These are phyloP conservation scores for Paxillus ammoniavirescens DNA, from an alignment of 768 basidiomycete genomes.

Conservation along the genomic window DNA sequence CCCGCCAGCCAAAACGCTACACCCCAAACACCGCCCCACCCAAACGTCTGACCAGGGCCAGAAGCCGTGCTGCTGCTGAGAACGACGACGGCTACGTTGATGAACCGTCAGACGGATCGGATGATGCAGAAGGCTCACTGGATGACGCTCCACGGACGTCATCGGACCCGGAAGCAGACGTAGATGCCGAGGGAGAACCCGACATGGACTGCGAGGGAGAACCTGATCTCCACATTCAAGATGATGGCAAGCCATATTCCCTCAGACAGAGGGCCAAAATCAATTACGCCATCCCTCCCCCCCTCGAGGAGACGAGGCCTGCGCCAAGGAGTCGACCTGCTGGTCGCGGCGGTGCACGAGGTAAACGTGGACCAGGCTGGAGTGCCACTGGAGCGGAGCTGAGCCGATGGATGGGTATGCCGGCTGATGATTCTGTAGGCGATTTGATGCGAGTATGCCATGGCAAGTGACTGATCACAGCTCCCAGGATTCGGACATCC, in stretches of 20 bases:
- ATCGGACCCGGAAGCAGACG: slow-evolving; percentile 35
- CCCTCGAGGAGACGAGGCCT: slow-evolving; percentile 64
- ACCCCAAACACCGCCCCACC: not conserved
- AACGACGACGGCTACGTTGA: slow-evolving; percentile 54
- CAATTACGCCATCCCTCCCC: slow-evolving; percentile 82
- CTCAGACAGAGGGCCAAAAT: slow-evolving; percentile 62
- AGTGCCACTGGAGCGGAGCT: slow-evolving; percentile 78
- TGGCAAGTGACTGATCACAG: not conserved
- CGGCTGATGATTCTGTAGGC: slow-evolving; percentile 65
- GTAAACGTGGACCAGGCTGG: slow-evolving; percentile 63
- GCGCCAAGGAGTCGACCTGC: slow-evolving; percentile 39
- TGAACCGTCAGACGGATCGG: slow-evolving; percentile 47
- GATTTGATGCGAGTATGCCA: not conserved
- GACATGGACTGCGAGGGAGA: slow-evolving; percentile 40
- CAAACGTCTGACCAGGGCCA: slow-evolving; percentile 25
- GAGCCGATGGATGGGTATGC: slow-evolving; percentile 74
- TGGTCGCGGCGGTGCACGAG: slow-evolving; percentile 36
- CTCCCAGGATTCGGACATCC: slow-evolving; percentile 66
- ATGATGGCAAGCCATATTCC: slow-evolving; percentile 46
- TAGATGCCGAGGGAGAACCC: slow-evolving; percentile 38
- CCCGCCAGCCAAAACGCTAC: slow-evolving; percentile 21
- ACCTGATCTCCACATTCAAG: slow-evolving; percentile 39
- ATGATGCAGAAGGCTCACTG: slow-evolving; percentile 57
- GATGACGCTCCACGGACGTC: slow-evolving; percentile 50
- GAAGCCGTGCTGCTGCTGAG: slow-evolving; percentile 28